Conservation (phyloP, 257 asterid genomes). For the Perilla frutescens region DNA sequence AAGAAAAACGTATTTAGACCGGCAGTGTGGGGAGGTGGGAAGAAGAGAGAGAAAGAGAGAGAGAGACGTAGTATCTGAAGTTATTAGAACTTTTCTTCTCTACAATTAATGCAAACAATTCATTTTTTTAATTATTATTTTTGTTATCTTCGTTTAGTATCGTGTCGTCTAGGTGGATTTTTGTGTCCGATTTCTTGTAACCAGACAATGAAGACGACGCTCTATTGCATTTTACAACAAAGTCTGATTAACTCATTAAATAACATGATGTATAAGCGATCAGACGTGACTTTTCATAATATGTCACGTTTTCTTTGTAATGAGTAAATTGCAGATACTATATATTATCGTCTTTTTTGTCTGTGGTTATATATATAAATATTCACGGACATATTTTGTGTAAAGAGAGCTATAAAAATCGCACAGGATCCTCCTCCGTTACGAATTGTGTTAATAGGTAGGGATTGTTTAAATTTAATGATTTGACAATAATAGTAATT, state of each 20-base stretch:
- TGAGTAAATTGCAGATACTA: too few relatives aligned
- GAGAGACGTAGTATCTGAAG: background rate
- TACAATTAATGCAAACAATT: conserved; percentile 9
- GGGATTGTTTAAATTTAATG: too few relatives aligned
- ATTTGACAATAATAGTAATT: too few relatives aligned
- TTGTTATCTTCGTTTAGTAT: background rate
- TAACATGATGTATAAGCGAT: background rate
- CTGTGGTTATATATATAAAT: too few relatives aligned
- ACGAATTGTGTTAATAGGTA: too few relatives aligned
- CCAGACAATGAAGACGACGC: background rate
- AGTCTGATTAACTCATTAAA: background rate
- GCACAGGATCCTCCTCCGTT: too few relatives aligned
- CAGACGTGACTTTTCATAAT: background rate
- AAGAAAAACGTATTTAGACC: conserved; percentile 4
- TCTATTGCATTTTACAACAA: background rate
- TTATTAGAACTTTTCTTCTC: background rate
- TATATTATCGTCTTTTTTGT: too few relatives aligned
- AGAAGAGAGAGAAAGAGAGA: conserved; percentile 1
- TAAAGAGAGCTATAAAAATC: too few relatives aligned
- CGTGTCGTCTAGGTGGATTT: background rate
- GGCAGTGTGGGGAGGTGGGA: conserved; percentile 4
- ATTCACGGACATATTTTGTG: too few relatives aligned
- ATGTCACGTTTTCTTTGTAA: background rate
- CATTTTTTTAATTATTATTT: background rate
- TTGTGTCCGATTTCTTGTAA: conserved; percentile 5